Conservation (phyloP, 345 rosid species). For the Cardamine chenopodiifolia region DNA sequence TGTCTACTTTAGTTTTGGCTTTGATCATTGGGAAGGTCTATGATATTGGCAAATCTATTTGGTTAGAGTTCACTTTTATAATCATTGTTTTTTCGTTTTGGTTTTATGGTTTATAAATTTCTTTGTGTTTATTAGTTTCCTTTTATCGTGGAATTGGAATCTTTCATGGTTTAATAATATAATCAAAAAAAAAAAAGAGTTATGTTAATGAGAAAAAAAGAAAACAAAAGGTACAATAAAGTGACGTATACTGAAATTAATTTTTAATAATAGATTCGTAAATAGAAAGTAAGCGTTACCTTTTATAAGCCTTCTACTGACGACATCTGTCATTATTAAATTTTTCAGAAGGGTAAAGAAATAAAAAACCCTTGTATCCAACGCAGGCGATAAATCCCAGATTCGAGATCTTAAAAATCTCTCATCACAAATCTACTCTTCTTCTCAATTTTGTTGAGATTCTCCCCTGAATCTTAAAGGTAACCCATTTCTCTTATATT, state of each 20-base stretch:
- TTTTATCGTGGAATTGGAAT: no score
- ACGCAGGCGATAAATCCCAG: not conserved
- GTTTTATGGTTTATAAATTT: no score
- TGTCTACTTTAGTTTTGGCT: no score
- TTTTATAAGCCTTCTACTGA: not conserved
- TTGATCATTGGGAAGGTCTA: no score
- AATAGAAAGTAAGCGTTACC: not conserved
- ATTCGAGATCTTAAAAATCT: slow-evolving; percentile 25
- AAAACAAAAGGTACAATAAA: not conserved
- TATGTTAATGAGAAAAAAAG: no score
- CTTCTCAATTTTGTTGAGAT: not conserved
- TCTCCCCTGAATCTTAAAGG: not conserved
- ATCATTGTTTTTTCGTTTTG: no score
- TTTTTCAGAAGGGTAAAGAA: not conserved
- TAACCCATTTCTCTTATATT: not conserved
- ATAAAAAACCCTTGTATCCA: slow-evolving; percentile 11
- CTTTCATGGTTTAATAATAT: no score
- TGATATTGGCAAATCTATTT: no score
- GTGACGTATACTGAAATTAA: not conserved
- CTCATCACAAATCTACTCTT: slow-evolving; percentile 3
- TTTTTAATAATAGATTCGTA: not conserved
- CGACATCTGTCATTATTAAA: slow-evolving; percentile 13
- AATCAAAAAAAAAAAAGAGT: no score
- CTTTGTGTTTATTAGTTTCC: no score
- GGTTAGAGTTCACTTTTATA: no score